Evolutionary conservation across 2,329 filamentous ascomycete genomes (phyloP), one percentile per base, ranked within the genome.

Genomic region (Didymella lethalis): DNA sequence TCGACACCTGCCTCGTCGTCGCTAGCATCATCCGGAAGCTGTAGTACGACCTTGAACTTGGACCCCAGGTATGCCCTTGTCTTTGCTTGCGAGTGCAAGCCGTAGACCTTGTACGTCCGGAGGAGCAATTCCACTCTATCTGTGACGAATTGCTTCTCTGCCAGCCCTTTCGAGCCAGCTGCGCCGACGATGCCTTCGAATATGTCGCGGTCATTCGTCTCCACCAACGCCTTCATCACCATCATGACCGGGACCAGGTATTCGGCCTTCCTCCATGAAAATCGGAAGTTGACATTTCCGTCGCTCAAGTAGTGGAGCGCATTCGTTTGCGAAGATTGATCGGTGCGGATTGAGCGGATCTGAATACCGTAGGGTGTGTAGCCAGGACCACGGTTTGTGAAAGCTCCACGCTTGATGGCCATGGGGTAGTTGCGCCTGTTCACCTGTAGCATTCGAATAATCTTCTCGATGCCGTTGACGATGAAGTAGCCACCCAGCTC

Each of bases 301-400:
- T 99, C 95, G 69, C 85, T 92, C 56, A 99, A 86, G 77, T 98
- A 99, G 79, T 99, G 95, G 48, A 99, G 84, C 32, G 96, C 93
- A 72, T 98, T 99, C 36, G 94, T 98, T 78, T 98, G 94, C 29
- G 93, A 97, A 8, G 94, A 97, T 80, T 99, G 93, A 78, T 99
- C 95, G n/a, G 93, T 93, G 58, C 95, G 88, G 54, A 97, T 93
- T 2, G 90, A 96, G 79, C 95, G 89, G 66, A 97, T 88, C 71
- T 96, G 91, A 57, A 98, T 90, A 83, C 93, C 95, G 72, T 88
- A 95, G 58, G 91, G 90, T 11, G 93, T 96, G 80, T 97, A 99
- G 62, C 91, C 86, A 20, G 89, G 84, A 36, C 95, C 95, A 81
- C 95, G 89, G 71, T 92, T 93, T 64, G 87, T 85, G 81, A 98